Evolutionary conservation across 1,139 yeast genomes (phyloP).

Genomic region (Blastobotrys persicus): DNA sequence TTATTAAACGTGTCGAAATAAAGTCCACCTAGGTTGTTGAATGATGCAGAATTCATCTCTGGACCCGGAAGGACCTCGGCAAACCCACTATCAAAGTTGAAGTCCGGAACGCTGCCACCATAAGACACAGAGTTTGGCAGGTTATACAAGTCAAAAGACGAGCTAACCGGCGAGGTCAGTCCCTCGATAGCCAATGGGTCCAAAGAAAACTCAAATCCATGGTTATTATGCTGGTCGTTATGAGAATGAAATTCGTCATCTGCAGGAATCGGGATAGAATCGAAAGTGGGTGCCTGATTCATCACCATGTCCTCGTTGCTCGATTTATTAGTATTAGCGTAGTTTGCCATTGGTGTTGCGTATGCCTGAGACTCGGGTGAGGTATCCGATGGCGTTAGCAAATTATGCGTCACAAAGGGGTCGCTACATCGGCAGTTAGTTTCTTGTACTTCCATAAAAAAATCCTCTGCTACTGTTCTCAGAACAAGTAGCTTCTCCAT

Average conservation of each 20-base stretch:
- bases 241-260: background rate
- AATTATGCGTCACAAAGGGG: constrained; percentile 1
- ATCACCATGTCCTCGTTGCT: background rate
- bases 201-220: constrained; percentile 31
- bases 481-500: too few relatives aligned
- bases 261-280: background rate
- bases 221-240: constrained; percentile 11
- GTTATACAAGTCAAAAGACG: constrained; percentile 15
- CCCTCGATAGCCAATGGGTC: constrained; percentile 37
- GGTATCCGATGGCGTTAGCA: constrained; percentile 15
- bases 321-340: background rate
- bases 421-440: background rate
- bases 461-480: too few relatives aligned
- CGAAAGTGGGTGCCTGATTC: constrained; percentile 1
- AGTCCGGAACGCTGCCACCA: background rate
- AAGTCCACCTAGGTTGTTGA: constrained; percentile 5
- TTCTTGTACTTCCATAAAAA: too few relatives aligned
- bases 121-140: background rate
- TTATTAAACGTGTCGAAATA: constrained; percentile 13
- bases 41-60: constrained; percentile 3
- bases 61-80: constrained; percentile 17
- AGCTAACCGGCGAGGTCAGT: constrained; percentile 23
- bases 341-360: background rate
- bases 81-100: constrained; percentile 14
- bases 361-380: constrained; percentile 14